Conservation (phyloP, 768 basidiomycete genomes). For the Mycena metata region DNA sequence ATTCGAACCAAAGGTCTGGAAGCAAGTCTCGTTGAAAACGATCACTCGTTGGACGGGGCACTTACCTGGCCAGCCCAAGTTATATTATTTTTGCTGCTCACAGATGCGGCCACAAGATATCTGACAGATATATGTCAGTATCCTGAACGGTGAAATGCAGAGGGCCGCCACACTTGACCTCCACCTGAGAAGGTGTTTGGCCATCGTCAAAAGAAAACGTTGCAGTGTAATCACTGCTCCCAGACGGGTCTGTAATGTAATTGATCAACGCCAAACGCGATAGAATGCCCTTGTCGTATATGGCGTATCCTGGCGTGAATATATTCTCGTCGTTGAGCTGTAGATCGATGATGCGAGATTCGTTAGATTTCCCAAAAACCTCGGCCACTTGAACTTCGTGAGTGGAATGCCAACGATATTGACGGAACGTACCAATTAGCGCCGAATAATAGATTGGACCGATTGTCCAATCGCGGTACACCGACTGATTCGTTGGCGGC, state of each 20-base stretch:
- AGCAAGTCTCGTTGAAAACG: not conserved
- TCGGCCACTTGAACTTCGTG: constrained; percentile 55
- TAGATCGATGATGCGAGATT: constrained; percentile 66
- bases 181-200: constrained; percentile 51
- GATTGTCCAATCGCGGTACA: constrained; percentile 67
- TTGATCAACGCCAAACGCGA: constrained; percentile 67
- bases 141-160: not conserved
- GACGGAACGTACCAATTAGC: constrained; percentile 42
- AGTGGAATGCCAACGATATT: not conserved
- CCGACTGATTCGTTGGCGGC: constrained; percentile 58
- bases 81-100: constrained; percentile 67
- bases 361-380: constrained; percentile 61
- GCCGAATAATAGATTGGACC: constrained; percentile 71
- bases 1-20: constrained; percentile 43
- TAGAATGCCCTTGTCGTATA: constrained; percentile 67
- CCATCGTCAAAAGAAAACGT: constrained; percentile 56
- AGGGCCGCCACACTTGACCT: constrained; percentile 56
- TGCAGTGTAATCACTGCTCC: constrained; percentile 55
- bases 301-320: constrained; percentile 64
- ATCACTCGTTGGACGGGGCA: not conserved
- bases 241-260: constrained; percentile 61
- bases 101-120: constrained; percentile 64
- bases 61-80: constrained; percentile 73
- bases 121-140: constrained; percentile 46
- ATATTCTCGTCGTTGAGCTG: constrained; percentile 53